Evolutionary conservation across 768 basidiomycete genomes (phyloP).

Genomic region (Boletus subcaerulescens): DNA sequence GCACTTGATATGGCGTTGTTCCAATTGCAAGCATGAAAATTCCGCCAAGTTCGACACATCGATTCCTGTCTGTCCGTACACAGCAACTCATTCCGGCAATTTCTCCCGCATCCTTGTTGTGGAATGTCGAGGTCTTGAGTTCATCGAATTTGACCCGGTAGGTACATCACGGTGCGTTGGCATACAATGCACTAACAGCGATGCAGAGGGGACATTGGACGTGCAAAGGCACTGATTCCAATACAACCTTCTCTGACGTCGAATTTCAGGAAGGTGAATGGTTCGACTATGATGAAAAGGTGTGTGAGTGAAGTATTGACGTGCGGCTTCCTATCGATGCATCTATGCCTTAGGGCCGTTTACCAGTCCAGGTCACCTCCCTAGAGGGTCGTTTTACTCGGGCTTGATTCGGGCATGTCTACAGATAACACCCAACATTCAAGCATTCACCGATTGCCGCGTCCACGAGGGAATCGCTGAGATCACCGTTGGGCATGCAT

Average conservation of each 20-base stretch:
- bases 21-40: conserved; percentile 74
- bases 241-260: conserved; percentile 61
- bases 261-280: conserved; percentile 54
- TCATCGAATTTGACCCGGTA: conserved; percentile 76
- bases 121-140: conserved; percentile 87
- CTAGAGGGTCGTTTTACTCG: conserved; percentile 66
- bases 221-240: conserved; percentile 59
- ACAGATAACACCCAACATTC: not conserved
- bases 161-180: conserved; percentile 12
- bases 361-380: conserved; percentile 69
- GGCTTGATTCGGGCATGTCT: conserved; percentile 39
- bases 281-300: conserved; percentile 93
- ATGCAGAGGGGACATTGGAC: conserved; percentile 68
- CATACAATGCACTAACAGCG: not conserved
- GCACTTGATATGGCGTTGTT: conserved; percentile 80
- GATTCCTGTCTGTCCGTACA: conserved; percentile 52
- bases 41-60: conserved; percentile 73
- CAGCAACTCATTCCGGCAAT: conserved; percentile 53
- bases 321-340: not conserved
- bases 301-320: conserved; percentile 19
- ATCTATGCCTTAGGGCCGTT: conserved; percentile 41
- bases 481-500: no score
- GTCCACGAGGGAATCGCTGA: no score
- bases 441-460: no score
- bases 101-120: conserved; percentile 66